These are phyloP conservation scores for Kwoniella dejecticola DNA, from an alignment of 768 basidiomycete species.

Conservation along the genomic window DNA sequence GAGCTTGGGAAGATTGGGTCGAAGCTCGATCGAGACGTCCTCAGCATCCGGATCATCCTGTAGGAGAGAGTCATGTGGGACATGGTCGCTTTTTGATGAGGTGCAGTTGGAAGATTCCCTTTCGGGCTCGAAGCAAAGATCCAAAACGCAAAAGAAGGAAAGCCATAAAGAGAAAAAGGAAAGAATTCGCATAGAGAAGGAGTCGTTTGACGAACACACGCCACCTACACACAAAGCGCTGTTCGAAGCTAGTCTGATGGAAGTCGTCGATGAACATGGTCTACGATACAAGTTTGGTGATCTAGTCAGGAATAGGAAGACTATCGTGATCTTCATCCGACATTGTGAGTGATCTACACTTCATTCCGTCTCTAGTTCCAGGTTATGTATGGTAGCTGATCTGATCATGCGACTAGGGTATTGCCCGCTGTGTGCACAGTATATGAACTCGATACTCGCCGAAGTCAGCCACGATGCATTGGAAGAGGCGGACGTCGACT, in stretches of 20 bases:
- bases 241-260: slow-evolving; percentile 64
- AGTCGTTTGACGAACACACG: slow-evolving; percentile 43
- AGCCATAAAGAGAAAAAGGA: slow-evolving; percentile 35
- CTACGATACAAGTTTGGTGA: slow-evolving; percentile 68
- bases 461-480: slow-evolving; percentile 61
- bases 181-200: slow-evolving; percentile 43
- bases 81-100: slow-evolving; percentile 31
- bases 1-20: not conserved
- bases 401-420: slow-evolving; percentile 54
- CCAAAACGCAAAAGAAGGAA: slow-evolving; percentile 29
- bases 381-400: not conserved
- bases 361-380: not conserved
- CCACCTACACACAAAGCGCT: slow-evolving; percentile 65
- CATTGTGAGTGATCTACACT: slow-evolving; percentile 71
- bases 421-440: slow-evolving; percentile 84
- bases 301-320: slow-evolving; percentile 61
- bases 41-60: not conserved
- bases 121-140: not conserved
- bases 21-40: slow-evolving; percentile 7
- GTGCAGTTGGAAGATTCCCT: slow-evolving; percentile 14
- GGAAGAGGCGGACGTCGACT: slow-evolving; percentile 61
- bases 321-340: slow-evolving; percentile 79
- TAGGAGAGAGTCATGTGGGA: slow-evolving; percentile 13
- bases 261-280: slow-evolving; percentile 71
- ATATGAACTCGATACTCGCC: slow-evolving; percentile 69